Base-by-base conservation (phyloP, 163 green algal genomes). In the Volvox carteri region DNA sequence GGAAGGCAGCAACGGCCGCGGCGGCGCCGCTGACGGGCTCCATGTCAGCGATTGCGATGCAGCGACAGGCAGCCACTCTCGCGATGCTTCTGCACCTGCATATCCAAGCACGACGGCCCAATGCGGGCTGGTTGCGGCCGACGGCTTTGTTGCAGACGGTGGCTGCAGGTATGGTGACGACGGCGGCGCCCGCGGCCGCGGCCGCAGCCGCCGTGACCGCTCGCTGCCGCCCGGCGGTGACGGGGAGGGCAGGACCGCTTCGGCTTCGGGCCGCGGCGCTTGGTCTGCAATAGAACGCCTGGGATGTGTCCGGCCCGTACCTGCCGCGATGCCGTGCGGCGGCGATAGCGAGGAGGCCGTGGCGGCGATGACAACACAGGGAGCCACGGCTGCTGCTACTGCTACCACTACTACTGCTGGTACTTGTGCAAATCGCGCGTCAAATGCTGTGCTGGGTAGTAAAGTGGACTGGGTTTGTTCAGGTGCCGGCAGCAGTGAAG, bases 151-250 rank as follows among this genome's bases (percentile, higher is more conserved):
- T 50, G 23, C 44, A 2, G 50, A 28, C 75, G 48, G 48, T 12
- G 48, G 75, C 48, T 46, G 28, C 48, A 35, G 48, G 14, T 19
- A 35, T 16, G 75, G n/a, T 35, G 46, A n/a, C n/a, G 50, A 11
- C 44, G 44, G 41, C 74, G 48, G 48, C n/a, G n/a, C n/a, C 75
- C 50, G 75, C 75, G 75, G 75, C 48, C n/a, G 48, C 70, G 25
- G 18, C 41, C 37, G 70, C 6, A 28, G 46, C 25, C 39, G 44
- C 46, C 37, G 73, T 28, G 28, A 44, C 42, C 30, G 42, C 42
- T 42, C 42, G 23, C 30, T 75, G 65, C 65, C 65, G 8, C 65
- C 65, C 9, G 60, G 37, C 25, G 70, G 41, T 37, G 70, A 58
- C 41, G 68, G 68, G 35, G 68, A 77, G 68, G 6, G 33, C 2